Evolutionary conservation across 2,329 filamentous ascomycete species (phyloP).

Genomic region (Knufia petricola): DNA sequence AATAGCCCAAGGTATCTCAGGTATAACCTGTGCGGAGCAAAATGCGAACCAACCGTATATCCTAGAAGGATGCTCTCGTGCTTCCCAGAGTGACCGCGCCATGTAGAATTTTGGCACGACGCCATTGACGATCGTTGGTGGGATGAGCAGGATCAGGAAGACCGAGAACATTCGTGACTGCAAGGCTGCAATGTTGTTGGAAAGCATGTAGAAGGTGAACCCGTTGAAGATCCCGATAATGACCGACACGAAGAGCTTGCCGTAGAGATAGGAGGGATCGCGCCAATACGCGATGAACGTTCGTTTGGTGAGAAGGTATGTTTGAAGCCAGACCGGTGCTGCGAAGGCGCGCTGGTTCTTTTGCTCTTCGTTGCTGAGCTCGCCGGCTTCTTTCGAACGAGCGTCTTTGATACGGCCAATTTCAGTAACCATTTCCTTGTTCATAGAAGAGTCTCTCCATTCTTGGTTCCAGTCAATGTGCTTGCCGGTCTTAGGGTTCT

Average conservation of each 20-base stretch:
- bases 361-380: background rate
- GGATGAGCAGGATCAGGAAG: slow-evolving; percentile 57
- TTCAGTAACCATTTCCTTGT: slow-evolving; percentile 49
- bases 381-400: slow-evolving; percentile 35
- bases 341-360: slow-evolving; percentile 49
- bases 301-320: slow-evolving; percentile 56
- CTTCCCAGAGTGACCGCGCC: slow-evolving; percentile 63
- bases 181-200: slow-evolving; percentile 56
- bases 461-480: slow-evolving; percentile 64
- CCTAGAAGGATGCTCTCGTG: slow-evolving; percentile 60
- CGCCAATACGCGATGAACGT: slow-evolving; percentile 67
- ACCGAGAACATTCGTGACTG: slow-evolving; percentile 68
- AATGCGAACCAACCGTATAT: slow-evolving; percentile 75
- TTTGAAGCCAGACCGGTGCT: slow-evolving; percentile 55
- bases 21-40: slow-evolving; percentile 60
- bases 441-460: slow-evolving; percentile 58
- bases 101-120: slow-evolving; percentile 69
- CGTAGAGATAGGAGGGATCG: slow-evolving; percentile 65
- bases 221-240: slow-evolving; percentile 69
- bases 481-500: slow-evolving; percentile 42
- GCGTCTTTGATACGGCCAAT: slow-evolving; percentile 55
- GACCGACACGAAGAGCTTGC: slow-evolving; percentile 63
- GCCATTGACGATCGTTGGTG: slow-evolving; percentile 62
- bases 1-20: slow-evolving; percentile 62
- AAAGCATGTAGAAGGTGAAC: slow-evolving; percentile 66